phyloP scores from a whole-genome alignment of 352 stramenopile species.

The Elongisporangium undulatum region DNA sequence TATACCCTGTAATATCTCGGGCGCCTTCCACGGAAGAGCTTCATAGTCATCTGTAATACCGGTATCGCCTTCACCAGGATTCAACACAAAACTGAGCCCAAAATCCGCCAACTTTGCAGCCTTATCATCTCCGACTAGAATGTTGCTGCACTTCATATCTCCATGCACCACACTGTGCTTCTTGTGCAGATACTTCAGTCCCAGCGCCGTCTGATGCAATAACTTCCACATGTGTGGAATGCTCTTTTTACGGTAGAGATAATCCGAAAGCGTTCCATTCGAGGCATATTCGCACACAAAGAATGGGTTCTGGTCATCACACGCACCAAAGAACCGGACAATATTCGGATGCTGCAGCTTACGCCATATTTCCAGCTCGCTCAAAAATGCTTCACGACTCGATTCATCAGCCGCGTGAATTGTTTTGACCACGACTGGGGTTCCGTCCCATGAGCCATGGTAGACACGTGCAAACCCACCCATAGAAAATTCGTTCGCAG shows the following conservation, averaged over 20 bases:
- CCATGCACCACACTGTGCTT: constrained; percentile 21
- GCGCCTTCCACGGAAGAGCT: constrained; percentile 12
- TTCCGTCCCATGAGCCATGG: too few relatives aligned
- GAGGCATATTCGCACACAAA: constrained; percentile 13
- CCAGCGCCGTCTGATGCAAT: constrained; percentile 8
- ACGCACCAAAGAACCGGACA: constrained; percentile 58
- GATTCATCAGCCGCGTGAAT: too few relatives aligned
- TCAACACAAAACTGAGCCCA: constrained; percentile 14
- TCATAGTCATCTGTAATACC: too few relatives aligned
- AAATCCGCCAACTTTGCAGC: constrained; percentile 19
- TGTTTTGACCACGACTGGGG: too few relatives aligned
- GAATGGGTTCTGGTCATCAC: constrained; percentile 10
- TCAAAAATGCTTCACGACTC: constrained; percentile 9
- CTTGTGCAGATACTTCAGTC: constrained; percentile 19
- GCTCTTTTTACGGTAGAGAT: constrained; percentile 8
- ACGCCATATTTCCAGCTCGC: constrained; percentile 88
- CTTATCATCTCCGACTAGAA: constrained; percentile 23
- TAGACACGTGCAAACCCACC: too few relatives aligned
- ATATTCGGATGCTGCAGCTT: constrained; percentile 83
- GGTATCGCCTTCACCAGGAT: too few relatives aligned
- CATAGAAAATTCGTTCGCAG: too few relatives aligned
- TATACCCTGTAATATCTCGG: constrained; percentile 6
- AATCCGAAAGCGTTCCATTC: constrained; percentile 12
- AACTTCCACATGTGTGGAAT: constrained; percentile 8
- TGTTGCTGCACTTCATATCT: constrained; percentile 33